phyloP scores from a whole-genome alignment of 768 basidiomycete genomes.

The Gymnopilus dilepis region DNA sequence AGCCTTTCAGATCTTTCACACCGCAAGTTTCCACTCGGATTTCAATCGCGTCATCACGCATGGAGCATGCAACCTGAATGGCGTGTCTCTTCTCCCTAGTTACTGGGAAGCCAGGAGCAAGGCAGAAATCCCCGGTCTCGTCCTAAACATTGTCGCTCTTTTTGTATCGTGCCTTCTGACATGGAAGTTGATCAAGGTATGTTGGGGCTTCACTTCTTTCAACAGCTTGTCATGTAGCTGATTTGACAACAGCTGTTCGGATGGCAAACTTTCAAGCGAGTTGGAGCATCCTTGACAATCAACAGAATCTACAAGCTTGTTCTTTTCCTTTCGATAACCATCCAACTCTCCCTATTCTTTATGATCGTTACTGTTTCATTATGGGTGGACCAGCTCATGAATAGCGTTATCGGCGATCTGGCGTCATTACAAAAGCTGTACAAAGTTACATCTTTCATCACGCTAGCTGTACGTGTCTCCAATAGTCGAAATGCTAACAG shows the following conservation, averaged over 20 bases:
- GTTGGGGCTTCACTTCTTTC: not conserved
- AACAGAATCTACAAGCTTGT: constrained; percentile 78
- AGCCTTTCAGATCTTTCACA: constrained; percentile 66
- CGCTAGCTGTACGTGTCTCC: constrained; percentile 59
- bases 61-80: constrained; percentile 59
- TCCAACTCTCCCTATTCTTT: constrained; percentile 83
- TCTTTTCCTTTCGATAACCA: constrained; percentile 68
- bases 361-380: constrained; percentile 69
- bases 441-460: constrained; percentile 57
- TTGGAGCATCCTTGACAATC: constrained; percentile 76
- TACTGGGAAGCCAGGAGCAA: constrained; percentile 68
- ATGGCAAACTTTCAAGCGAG: constrained; percentile 89
- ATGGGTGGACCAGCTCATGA: constrained; percentile 80
- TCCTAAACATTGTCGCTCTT: constrained; percentile 64
- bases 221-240: not conserved
- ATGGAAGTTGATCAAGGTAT: constrained; percentile 77
- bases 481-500: not conserved
- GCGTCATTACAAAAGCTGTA: constrained; percentile 53
- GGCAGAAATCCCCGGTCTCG: constrained; percentile 70
- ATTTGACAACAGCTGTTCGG: constrained; percentile 61
- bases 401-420: constrained; percentile 64
- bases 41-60: constrained; percentile 64
- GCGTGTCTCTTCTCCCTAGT: constrained; percentile 54
- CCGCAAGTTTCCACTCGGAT: constrained; percentile 57
- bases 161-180: constrained; percentile 67